These are phyloP conservation scores for Rhododendron mucronatum DNA, from an alignment of 148 eudicot genomes.

Conservation along the genomic window DNA sequence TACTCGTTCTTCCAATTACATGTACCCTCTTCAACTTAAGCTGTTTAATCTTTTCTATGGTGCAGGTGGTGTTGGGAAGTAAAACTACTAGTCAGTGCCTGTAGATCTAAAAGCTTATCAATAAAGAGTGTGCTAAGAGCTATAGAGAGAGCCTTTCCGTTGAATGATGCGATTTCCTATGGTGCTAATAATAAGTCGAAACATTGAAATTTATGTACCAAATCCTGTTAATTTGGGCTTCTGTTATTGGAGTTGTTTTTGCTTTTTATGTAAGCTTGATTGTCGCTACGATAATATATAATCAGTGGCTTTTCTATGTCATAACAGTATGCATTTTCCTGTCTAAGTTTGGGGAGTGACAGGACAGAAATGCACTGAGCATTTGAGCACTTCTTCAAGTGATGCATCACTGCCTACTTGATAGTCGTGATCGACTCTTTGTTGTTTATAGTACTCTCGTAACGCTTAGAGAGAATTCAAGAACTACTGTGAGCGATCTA, in stretches of 20 bases:
- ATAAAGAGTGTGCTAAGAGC: slow-evolving; percentile 7
- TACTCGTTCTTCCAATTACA: too few relatives aligned
- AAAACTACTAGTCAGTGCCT: neutral
- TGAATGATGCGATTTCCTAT: neutral
- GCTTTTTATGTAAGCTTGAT: neutral
- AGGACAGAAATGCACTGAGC: neutral
- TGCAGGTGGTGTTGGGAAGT: slow-evolving; percentile 22
- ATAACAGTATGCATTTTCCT: neutral
- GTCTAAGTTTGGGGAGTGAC: neutral
- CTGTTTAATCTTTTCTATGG: neutral
- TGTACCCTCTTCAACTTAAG: neutral
- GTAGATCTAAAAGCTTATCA: neutral
- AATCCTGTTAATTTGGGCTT: neutral
- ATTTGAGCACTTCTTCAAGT: neutral
- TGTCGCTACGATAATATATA: neutral
- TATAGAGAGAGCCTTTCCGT: neutral
- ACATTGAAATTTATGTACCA: neutral
- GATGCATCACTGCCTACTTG: neutral
- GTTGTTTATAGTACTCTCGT: neutral
- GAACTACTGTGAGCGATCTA: neutral
- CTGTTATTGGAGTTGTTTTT: neutral
- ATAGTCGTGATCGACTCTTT: neutral
- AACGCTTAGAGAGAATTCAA: neutral
- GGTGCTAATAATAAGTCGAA: slow-evolving; percentile 1
- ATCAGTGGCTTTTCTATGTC: neutral